Conservation (phyloP, 2,329 filamentous ascomycete genomes). For the Scedosporium dehoogii region DNA sequence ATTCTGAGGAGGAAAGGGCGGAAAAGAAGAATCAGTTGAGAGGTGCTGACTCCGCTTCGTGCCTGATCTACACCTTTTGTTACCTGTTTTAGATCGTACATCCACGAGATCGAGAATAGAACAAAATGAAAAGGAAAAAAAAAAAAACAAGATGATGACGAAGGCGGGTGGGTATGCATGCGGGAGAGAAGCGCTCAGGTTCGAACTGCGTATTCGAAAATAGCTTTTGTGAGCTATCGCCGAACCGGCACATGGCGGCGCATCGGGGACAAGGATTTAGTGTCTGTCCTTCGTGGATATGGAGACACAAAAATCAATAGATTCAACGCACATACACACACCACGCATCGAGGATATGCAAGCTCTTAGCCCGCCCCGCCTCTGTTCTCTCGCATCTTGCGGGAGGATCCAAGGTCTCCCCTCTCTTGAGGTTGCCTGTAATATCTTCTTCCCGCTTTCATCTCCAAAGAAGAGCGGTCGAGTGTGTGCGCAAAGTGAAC, state of each 20-base stretch:
- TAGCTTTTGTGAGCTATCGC: too few species aligned
- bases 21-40: not conserved
- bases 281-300: not conserved
- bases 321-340: not conserved
- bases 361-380: not conserved
- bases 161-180: not conserved
- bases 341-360: not conserved
- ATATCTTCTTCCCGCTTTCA: not conserved
- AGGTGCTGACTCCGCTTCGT: not conserved
- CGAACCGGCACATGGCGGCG: too few species aligned
- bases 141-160: too few species aligned
- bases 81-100: not conserved
- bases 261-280: not conserved
- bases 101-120: not conserved
- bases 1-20: not conserved
- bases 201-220: not conserved
- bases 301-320: constrained; percentile 6
- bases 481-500: not conserved
- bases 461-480: not conserved
- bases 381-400: not conserved
- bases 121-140: not conserved
- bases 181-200: not conserved
- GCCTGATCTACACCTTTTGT: not conserved
- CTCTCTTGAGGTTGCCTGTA: not conserved
- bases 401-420: not conserved